Conservation (phyloP, 1,284 basidiomycete species). For the Cryptococcus maquisensis region DNA sequence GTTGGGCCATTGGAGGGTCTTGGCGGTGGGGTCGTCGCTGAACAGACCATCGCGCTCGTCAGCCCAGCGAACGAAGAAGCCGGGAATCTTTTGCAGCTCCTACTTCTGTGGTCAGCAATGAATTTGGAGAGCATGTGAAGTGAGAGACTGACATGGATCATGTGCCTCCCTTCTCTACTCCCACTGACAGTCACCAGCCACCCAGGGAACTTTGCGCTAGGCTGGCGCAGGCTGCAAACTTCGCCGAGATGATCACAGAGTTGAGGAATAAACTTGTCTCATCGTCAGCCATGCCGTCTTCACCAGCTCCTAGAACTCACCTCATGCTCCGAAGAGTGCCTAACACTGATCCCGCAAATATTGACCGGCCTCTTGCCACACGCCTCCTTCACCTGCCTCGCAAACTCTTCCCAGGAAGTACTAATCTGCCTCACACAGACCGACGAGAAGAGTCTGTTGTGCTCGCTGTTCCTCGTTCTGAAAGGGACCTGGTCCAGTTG, state of each 20-base stretch:
- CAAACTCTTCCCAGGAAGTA: background rate
- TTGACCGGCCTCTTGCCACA: conserved; percentile 9
- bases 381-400: background rate
- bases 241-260: conserved; percentile 32
- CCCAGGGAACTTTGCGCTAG: conserved; percentile 7
- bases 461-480: background rate
- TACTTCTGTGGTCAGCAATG: background rate
- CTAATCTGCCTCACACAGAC: background rate
- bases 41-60: conserved; percentile 16
- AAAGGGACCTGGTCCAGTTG: background rate
- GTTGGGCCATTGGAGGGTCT: no score
- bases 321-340: conserved; percentile 22
- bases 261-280: conserved; percentile 23
- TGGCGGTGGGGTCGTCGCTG: background rate
- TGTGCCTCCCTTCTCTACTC: conserved; percentile 8
- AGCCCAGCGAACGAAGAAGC: conserved; percentile 23
- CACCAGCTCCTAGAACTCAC: conserved; percentile 12
- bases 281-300: background rate
- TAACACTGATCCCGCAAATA: conserved; percentile 16
- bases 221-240: conserved; percentile 19
- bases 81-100: conserved; percentile 26
- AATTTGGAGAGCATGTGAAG: background rate
- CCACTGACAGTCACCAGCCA: conserved; percentile 22
- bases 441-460: background rate
- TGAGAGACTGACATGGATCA: conserved; percentile 22